Evolutionary conservation across 2,329 filamentous ascomycete genomes (phyloP), one percentile per base, ranked within the genome.

Genomic region (Penicillium capsulatum): DNA sequence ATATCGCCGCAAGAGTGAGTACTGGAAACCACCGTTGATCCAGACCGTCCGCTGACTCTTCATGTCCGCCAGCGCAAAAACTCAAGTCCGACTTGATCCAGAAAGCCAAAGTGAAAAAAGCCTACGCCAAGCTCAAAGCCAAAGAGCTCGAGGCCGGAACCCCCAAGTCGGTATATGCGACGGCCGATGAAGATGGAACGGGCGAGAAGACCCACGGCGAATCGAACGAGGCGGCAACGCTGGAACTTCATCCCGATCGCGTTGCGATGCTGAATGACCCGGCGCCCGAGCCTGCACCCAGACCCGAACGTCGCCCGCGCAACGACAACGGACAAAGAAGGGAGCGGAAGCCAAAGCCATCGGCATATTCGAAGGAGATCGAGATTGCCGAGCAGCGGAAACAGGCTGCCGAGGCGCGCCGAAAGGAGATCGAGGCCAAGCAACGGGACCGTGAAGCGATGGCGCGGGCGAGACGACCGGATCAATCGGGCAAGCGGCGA

Each of bases 41-140:
- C 11, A 20, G 11, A 5, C 4, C 14, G 7, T 15, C 13, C 9
- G 15, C 8, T 14, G 4, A 9, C 9, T 17, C 7, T 15, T 16
- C 11, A 30, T 36, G 40, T 14, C 17, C 31, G 24, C 28, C 57
- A 91, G 86, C 86, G 42, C 81, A 86, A 65, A 91, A 91, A 66
- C 92, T 95, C 59, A 97, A 97, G 67, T 77, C 84, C 50, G 80
- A 86, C 51, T 72, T 95, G 40, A 96, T 97, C 56, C 80, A 89
- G 65, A 94, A 92, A 64, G 89, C 90, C 45, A 95, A 96, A 67
- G 75, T 95, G 47, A 92, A 91, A 68, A 94, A 95, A 66, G 79
- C 85, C 29, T 96, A 95, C 61, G 85, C 84, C 48, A 96, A 95
- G 66, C 72, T 95, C 49, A 91, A 90, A 66, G 81, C 80, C 28